Evolutionary conservation across 192 early-diverging fungal species (phyloP).

Genomic region (Spizellomyces punctatus): DNA sequence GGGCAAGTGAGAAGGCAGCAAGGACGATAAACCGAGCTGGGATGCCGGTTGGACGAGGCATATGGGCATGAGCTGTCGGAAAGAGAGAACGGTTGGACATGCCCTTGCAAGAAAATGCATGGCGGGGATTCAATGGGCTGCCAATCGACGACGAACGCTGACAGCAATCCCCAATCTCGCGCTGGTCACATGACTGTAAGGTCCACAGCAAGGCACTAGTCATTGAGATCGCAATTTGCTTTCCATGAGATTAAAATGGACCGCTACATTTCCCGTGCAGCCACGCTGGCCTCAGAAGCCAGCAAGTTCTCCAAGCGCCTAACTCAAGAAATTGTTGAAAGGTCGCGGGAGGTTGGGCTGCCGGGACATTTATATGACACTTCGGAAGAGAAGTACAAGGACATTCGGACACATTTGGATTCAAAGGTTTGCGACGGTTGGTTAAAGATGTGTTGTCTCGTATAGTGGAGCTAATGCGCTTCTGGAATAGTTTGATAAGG

Average conservation of each 20-base stretch:
- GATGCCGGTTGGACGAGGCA: too few species aligned
- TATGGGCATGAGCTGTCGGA: too few species aligned
- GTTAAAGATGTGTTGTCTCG: background rate
- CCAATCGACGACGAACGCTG: too few species aligned
- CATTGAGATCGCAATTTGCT: too few species aligned
- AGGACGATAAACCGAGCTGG: background rate
- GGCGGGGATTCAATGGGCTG: too few species aligned
- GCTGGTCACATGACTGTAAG: too few species aligned
- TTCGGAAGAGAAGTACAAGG: constrained; percentile 79
- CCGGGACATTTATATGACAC: constrained; percentile 87
- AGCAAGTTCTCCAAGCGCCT: constrained; percentile 37
- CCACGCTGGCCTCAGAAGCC: constrained; percentile 39
- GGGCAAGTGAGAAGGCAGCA: background rate
- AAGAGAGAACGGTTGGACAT: too few species aligned
- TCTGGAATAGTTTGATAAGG: constrained; percentile 67
- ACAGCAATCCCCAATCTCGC: too few species aligned
- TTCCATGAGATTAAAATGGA: constrained; percentile 31
- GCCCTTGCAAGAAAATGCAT: too few species aligned
- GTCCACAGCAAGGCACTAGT: too few species aligned
- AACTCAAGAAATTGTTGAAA: constrained; percentile 77
- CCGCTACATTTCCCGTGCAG: constrained; percentile 26
- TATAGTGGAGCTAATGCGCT: background rate
- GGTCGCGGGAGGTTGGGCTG: constrained; percentile 83
- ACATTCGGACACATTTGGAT: constrained; percentile 75
- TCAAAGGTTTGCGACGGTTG: constrained; percentile 56